Percentiles rank a stretch among this genome's conserved stretches.
phyloP scores from a whole-genome alignment of 2,329 filamentous ascomycete genomes.

The Piedraia hortae region DNA sequence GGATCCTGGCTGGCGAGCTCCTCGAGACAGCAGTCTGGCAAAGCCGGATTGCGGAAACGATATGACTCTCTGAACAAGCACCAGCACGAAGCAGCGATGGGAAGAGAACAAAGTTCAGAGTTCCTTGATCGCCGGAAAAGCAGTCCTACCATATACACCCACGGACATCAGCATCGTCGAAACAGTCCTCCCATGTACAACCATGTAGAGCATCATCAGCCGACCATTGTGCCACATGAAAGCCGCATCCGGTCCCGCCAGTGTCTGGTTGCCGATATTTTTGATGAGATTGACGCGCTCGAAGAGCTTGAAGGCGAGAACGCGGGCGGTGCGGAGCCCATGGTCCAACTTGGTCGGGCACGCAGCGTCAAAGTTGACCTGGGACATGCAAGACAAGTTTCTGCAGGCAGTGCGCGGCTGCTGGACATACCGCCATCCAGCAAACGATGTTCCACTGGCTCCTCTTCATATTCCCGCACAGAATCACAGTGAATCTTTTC shows the following conservation, averaged over 20 bases:
- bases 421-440: too few relatives aligned
- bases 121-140: slow-evolving; percentile 25
- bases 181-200: slow-evolving; percentile 18
- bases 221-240: slow-evolving; percentile 35
- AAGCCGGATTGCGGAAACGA: slow-evolving; percentile 20
- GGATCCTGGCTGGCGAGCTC: slow-evolving; percentile 65
- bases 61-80: slow-evolving; percentile 17
- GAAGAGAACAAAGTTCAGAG: slow-evolving; percentile 36
- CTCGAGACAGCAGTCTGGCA: slow-evolving; percentile 20
- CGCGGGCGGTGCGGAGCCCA: slow-evolving; percentile 3
- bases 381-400: slow-evolving; percentile 41
- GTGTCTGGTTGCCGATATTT: slow-evolving; percentile 27
- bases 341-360: slow-evolving; percentile 28
- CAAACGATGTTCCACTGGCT: too few relatives aligned
- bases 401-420: slow-evolving; percentile 49
- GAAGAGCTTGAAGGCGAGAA: too few relatives aligned
- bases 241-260: slow-evolving; percentile 32
- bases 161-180: slow-evolving; percentile 2
- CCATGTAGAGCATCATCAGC: slow-evolving; percentile 23
- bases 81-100: slow-evolving; percentile 34
- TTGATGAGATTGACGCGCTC: slow-evolving; percentile 4
- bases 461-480: too few relatives aligned
- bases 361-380: slow-evolving; percentile 37
- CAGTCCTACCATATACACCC: slow-evolving; percentile 1
- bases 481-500: too few relatives aligned